Conservation (phyloP, 495 filamentous ascomycete species). For the Tuber microsphaerosporum region DNA sequence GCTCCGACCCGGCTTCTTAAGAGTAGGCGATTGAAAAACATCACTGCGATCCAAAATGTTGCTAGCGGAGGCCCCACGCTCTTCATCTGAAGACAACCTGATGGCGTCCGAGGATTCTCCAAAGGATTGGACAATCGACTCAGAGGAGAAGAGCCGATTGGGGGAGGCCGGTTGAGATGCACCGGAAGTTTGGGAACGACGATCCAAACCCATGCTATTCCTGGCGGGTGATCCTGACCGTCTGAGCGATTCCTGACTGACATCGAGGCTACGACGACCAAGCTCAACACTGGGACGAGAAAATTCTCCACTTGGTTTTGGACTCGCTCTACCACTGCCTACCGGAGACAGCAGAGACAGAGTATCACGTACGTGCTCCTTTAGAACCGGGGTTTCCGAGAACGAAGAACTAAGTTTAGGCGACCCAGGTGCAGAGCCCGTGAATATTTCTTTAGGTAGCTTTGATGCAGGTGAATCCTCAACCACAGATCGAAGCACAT, state of each 20-base stretch:
- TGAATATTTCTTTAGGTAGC: conserved; percentile 24
- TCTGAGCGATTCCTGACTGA: conserved; percentile 43
- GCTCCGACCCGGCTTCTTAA: conserved; percentile 43
- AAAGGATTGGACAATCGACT: conserved; percentile 68
- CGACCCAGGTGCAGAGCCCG: conserved; percentile 21
- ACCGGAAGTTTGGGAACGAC: conserved; percentile 46
- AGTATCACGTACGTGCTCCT: conserved; percentile 60
- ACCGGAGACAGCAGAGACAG: conserved; percentile 50
- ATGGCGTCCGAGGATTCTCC: conserved; percentile 58
- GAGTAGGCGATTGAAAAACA: conserved; percentile 80
- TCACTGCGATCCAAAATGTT: conserved; percentile 81
- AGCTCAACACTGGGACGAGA: conserved; percentile 49
- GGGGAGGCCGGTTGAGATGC: conserved; percentile 19
- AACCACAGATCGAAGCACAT: conserved; percentile 66
- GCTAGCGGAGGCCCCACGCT: conserved; percentile 58
- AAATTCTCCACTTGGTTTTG: conserved; percentile 47
- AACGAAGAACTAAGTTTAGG: conserved; percentile 23
- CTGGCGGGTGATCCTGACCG: conserved; percentile 44
- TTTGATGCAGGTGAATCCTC: conserved; percentile 57
- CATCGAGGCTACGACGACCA: conserved; percentile 50
- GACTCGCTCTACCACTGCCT: conserved; percentile 43
- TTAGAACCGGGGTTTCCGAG: conserved; percentile 48
- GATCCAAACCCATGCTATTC: conserved; percentile 55
- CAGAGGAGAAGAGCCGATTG: conserved; percentile 52
- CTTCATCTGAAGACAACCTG: conserved; percentile 34